Conservation (phyloP, 2,329 filamentous ascomycete species). For the Grosmannia serpens region DNA sequence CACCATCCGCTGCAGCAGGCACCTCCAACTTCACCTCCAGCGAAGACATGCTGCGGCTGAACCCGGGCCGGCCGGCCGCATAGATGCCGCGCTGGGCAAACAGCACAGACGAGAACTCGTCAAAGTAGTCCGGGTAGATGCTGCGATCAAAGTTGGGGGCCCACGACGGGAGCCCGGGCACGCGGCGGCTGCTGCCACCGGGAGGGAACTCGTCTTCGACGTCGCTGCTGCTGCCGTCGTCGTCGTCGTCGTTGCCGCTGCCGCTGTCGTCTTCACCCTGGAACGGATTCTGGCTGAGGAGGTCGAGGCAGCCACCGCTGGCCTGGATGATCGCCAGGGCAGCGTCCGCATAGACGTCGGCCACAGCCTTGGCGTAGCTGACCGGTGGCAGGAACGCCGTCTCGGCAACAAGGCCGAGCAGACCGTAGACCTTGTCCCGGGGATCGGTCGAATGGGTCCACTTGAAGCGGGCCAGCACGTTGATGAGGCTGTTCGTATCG, state of each 20-base stretch:
- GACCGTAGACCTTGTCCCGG: constrained; percentile 9
- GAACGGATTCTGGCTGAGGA: constrained; percentile 7
- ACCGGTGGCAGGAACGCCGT: background rate
- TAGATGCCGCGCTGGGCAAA: constrained; percentile 9
- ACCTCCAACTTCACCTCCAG: background rate
- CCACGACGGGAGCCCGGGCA: constrained; percentile 5
- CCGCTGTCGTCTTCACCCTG: background rate
- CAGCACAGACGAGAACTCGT: constrained; percentile 5
- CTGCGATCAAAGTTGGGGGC: constrained; percentile 8
- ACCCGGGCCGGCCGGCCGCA: constrained; percentile 2
- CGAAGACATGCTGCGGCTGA: background rate
- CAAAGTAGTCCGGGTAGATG: constrained; percentile 1
- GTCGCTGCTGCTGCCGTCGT: background rate
- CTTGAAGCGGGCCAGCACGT: constrained; percentile 7
- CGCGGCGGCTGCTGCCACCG: background rate
- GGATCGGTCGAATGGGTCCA: constrained; percentile 5
- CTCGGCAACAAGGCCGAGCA: constrained; percentile 7
- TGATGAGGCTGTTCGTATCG: constrained; percentile 3
- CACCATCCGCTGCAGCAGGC: too few species aligned
- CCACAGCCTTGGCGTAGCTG: constrained; percentile 2
- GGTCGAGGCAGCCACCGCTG: constrained; percentile 4
- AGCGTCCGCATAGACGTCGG: constrained; percentile 5
- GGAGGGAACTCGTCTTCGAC: background rate
- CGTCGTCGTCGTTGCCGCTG: background rate
- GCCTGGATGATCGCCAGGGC: constrained; percentile 5